Conservation (phyloP, 2,329 filamentous ascomycete species). For the Colletotrichum liriopes region DNA sequence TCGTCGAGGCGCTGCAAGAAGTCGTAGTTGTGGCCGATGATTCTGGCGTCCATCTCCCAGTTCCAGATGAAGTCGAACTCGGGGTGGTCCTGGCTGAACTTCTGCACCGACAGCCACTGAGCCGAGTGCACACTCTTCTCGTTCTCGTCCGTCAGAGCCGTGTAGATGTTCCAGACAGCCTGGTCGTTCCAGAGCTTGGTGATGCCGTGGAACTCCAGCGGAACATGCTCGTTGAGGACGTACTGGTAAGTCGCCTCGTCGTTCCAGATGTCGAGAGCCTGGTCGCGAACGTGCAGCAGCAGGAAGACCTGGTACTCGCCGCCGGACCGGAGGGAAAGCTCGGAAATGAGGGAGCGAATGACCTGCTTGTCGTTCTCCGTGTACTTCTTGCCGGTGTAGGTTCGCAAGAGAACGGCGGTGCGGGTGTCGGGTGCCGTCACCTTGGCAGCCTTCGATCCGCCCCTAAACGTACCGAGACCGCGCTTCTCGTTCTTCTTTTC, state of each 20-base stretch:
- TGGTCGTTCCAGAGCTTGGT: slow-evolving; percentile 82
- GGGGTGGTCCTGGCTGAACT: slow-evolving; percentile 82
- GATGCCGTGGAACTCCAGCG: slow-evolving; percentile 79
- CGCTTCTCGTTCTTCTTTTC: slow-evolving; percentile 27
- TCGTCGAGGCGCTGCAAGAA: slow-evolving; percentile 76
- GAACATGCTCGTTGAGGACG: slow-evolving; percentile 75
- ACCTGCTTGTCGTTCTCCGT: slow-evolving; percentile 85
- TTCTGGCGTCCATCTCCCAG: slow-evolving; percentile 88
- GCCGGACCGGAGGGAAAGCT: slow-evolving; percentile 81
- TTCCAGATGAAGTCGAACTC: slow-evolving; percentile 90
- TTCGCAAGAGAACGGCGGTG: slow-evolving; percentile 82
- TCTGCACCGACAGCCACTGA: slow-evolving; percentile 82
- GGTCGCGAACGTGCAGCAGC: slow-evolving; percentile 83
- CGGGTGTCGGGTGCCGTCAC: slow-evolving; percentile 53
- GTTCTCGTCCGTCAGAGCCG: slow-evolving; percentile 76
- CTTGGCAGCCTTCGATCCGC: slow-evolving; percentile 26
- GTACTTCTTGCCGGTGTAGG: slow-evolving; percentile 82
- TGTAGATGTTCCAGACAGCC: slow-evolving; percentile 84
- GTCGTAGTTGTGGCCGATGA: slow-evolving; percentile 87
- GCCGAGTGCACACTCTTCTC: slow-evolving; percentile 70
- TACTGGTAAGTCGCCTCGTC: slow-evolving; percentile 71
- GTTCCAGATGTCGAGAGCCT: slow-evolving; percentile 71
- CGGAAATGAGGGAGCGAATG: slow-evolving; percentile 84
- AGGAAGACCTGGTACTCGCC: slow-evolving; percentile 87
- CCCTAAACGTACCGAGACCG: slow-evolving; percentile 24